These are phyloP conservation scores for Linum lewisii DNA, from an alignment of 345 rosid species.

Conservation along the genomic window DNA sequence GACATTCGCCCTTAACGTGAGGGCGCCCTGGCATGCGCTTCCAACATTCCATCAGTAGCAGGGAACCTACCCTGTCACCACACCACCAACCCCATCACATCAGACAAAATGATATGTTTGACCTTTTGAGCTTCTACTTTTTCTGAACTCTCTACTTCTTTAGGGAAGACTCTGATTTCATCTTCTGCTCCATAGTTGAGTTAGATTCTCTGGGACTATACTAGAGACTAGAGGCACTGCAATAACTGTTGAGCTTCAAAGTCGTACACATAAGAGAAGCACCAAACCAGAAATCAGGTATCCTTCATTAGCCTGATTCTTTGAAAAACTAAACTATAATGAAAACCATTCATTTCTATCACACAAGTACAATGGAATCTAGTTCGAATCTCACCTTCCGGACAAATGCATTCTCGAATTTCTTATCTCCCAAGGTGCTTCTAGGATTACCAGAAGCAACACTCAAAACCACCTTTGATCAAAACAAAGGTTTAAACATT, in stretches of 20 bases:
- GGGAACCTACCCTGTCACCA: too few species aligned
- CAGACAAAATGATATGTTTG: too few species aligned
- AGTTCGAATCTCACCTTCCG: slow-evolving; percentile 38
- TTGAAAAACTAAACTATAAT: too few species aligned
- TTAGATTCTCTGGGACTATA: slow-evolving; percentile 49
- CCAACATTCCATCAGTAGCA: too few species aligned
- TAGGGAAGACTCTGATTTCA: slow-evolving; percentile 23
- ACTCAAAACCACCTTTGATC: slow-evolving; percentile 36
- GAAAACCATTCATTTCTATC: too few species aligned
- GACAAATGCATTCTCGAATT: slow-evolving; percentile 36
- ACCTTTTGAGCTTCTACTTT: slow-evolving; percentile 28
- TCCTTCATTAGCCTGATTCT: background rate
- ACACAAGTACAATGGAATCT: background rate
- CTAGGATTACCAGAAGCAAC: slow-evolving; percentile 20
- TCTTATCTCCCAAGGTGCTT: slow-evolving; percentile 24
- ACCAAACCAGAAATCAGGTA: background rate
- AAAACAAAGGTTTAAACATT: too few species aligned
- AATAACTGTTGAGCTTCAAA: slow-evolving; percentile 38
- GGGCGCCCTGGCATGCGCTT: too few species aligned
- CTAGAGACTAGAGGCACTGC: slow-evolving; percentile 38
- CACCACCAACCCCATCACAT: too few species aligned
- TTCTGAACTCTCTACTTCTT: slow-evolving; percentile 27
- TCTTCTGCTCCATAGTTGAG: slow-evolving; percentile 33
- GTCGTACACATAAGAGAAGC: slow-evolving; percentile 28
- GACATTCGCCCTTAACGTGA: too few species aligned